These are phyloP conservation scores for Microbotryum saponariae DNA, from an alignment of 1,284 basidiomycete species.

Conservation along the genomic window DNA sequence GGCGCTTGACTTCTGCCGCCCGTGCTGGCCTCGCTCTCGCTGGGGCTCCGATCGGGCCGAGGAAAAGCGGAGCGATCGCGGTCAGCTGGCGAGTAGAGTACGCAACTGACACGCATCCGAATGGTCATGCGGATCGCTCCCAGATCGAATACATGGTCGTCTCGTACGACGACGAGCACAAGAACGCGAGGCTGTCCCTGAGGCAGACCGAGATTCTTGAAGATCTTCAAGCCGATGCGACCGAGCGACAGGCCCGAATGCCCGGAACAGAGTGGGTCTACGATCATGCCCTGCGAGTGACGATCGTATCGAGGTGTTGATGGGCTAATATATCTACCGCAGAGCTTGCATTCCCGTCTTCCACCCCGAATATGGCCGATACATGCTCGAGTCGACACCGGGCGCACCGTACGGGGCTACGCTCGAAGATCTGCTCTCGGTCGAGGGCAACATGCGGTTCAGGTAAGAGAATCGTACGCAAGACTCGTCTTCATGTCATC, in stretches of 20 bases:
- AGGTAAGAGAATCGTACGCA: conserved; percentile 51
- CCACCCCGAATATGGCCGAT: conserved; percentile 96
- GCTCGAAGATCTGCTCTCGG: conserved; percentile 72
- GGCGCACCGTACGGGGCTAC: conserved; percentile 86
- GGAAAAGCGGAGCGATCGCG: neutral
- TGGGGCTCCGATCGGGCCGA: neutral
- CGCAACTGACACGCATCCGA: neutral
- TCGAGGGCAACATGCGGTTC: conserved; percentile 91
- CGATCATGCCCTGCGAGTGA: too few species aligned
- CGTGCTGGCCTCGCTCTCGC: neutral
- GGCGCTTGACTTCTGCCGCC: neutral
- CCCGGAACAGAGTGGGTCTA: conserved; percentile 9
- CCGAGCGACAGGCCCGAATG: conserved; percentile 8
- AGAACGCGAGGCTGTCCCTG: conserved; percentile 79
- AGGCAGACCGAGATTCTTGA: conserved; percentile 88
- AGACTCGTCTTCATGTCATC: conserved; percentile 18
- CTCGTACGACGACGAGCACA: conserved; percentile 66
- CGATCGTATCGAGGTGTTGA: neutral
- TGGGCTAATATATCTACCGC: conserved; percentile 4
- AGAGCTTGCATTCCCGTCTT: conserved; percentile 80
- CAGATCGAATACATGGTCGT: conserved; percentile 97
- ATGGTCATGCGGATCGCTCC: neutral
- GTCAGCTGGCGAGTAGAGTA: neutral
- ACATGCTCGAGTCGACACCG: conserved; percentile 98
- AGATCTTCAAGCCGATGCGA: conserved; percentile 63